Conservation (phyloP, 306 rosid species). For the Gillenia trifoliata region DNA sequence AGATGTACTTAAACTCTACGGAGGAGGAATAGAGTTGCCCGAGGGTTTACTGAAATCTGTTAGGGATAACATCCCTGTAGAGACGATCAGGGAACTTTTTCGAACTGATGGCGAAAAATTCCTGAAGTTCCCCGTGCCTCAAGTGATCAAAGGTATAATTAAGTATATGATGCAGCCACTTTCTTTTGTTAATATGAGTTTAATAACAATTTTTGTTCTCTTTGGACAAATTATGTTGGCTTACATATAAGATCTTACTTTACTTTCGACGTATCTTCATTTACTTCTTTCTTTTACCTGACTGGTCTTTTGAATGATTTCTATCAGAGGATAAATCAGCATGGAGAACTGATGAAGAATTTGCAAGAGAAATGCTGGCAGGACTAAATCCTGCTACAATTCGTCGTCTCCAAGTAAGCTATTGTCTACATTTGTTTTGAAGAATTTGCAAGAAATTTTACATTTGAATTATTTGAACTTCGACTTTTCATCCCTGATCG, state of each 20-base stretch:
- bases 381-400: conserved; percentile 50
- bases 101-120: conserved; percentile 49
- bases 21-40: conserved; percentile 63
- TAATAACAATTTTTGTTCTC: no score
- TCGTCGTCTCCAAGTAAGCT: conserved; percentile 49
- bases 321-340: conserved; percentile 33
- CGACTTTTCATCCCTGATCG: not conserved
- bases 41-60: conserved; percentile 32
- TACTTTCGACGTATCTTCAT: not conserved
- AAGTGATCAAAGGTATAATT: conserved; percentile 65
- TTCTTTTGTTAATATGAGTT: no score
- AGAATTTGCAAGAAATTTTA: not conserved
- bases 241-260: not conserved
- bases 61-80: conserved; percentile 37
- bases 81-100: conserved; percentile 60
- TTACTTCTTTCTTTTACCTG: not conserved
- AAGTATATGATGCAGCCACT: not conserved
- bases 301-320: not conserved
- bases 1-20: conserved; percentile 56
- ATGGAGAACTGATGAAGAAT: conserved; percentile 68
- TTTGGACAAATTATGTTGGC: no score
- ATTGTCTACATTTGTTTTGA: not conserved
- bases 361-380: conserved; percentile 58
- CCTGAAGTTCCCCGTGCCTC: conserved; percentile 60
- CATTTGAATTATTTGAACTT: not conserved